Evolutionary conservation across 306 rosid species (phyloP).

Genomic region (Arachis hypogaea): DNA sequence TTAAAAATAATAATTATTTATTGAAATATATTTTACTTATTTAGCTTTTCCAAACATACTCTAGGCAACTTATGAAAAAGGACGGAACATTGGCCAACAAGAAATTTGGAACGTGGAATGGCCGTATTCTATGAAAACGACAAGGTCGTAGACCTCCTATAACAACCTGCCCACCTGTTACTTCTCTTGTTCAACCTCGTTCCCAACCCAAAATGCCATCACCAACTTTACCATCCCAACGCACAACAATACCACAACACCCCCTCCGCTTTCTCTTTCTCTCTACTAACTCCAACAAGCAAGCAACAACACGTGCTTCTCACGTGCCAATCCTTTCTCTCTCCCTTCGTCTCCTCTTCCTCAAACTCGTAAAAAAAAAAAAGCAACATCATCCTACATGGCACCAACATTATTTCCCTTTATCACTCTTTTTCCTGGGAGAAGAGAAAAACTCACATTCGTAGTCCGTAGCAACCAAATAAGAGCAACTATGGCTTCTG

Average conservation of each 20-base stretch:
- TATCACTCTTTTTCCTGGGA: background rate
- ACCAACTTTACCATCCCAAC: conserved; percentile 36
- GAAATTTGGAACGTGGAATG: background rate
- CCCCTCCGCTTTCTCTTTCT: conserved; percentile 14
- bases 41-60: no score
- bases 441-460: background rate
- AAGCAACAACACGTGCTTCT: background rate
- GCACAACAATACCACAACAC: conserved; percentile 3
- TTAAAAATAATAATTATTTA: no score
- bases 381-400: conserved; percentile 4
- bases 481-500: conserved; percentile 14
- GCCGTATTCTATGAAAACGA: background rate
- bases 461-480: no score
- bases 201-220: conserved; percentile 32
- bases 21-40: no score
- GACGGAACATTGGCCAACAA: background rate
- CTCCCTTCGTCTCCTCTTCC: background rate
- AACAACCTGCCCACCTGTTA: background rate
- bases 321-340: background rate
- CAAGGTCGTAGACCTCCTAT: conserved; percentile 2
- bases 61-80: no score
- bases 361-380: background rate
- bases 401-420: conserved; percentile 1
- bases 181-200: conserved; percentile 10
- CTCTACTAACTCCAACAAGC: background rate